phyloP scores from a whole-genome alignment of 1,139 yeast genomes.

The Yamadazyma aaseri region DNA sequence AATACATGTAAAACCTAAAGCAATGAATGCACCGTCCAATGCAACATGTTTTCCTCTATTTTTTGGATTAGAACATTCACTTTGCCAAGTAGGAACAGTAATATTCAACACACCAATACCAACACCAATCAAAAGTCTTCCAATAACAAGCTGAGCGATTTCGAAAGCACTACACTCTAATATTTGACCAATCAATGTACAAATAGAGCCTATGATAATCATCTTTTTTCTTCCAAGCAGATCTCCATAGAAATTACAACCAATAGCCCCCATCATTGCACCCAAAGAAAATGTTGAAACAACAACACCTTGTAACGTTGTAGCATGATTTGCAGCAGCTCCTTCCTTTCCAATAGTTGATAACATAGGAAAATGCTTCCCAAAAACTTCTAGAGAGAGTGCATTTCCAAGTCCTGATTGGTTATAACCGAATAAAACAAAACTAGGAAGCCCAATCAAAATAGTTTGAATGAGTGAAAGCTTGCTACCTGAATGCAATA shows the following conservation, averaged over 20 bases:
- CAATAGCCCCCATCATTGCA: slow-evolving; percentile 6
- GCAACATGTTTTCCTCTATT: slow-evolving; percentile 32
- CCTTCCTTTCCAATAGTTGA: slow-evolving; percentile 5
- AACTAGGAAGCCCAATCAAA: slow-evolving; percentile 7
- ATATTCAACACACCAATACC: slow-evolving; percentile 36
- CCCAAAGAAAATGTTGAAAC: slow-evolving; percentile 9
- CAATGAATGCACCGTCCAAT: slow-evolving; percentile 34
- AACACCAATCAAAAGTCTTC: slow-evolving; percentile 41
- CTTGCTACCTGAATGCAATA: slow-evolving; percentile 3
- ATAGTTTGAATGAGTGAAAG: slow-evolving; percentile 6
- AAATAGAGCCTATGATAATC: slow-evolving; percentile 27
- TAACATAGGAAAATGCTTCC: slow-evolving; percentile 6
- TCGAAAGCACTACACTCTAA: slow-evolving; percentile 30
- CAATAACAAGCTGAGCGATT: slow-evolving; percentile 31
- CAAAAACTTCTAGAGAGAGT: slow-evolving; percentile 21
- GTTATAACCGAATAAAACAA: slow-evolving; percentile 56
- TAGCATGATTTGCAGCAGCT: slow-evolving; percentile 2
- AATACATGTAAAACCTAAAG: slow-evolving; percentile 17
- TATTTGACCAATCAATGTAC: slow-evolving; percentile 32
- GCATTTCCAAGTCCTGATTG: slow-evolving; percentile 44
- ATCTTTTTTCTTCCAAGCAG: slow-evolving; percentile 29
- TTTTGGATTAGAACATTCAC: slow-evolving; percentile 32
- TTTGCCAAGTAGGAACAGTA: slow-evolving; percentile 38
- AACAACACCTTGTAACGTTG: slow-evolving; percentile 5
- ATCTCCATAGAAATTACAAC: slow-evolving; percentile 29